Evolutionary conservation across 2,329 filamentous ascomycete genomes (phyloP), one percentile per base, ranked within the genome.

Genomic region (Trichoderma hamatum): DNA sequence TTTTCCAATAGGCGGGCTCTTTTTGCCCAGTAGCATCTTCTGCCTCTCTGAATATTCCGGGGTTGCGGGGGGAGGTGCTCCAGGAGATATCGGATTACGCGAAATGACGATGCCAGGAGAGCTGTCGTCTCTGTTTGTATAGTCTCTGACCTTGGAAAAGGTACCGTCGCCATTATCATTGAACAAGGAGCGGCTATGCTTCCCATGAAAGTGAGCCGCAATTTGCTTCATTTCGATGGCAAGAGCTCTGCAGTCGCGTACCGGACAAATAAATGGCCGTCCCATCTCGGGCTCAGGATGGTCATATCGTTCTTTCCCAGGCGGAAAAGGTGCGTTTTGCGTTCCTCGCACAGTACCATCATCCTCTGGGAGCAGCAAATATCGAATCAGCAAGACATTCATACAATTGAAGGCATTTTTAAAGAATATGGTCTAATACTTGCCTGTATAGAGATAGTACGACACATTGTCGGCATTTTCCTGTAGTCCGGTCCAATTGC

Each of bases 151-250:
- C 11, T 75, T 70, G 19, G 78, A 75, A 11, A 83, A 62, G 0
- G 81, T 83, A 3, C 81, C 81, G 11, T 83, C 81, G 3, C 73
- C 72, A 32, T 83, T 83, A 64, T 83, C 81, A 32, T 83, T 82
- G 56, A 81, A 75, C 14, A 55, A 30, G 11, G 19, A 10, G 34
- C 56, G 34, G 56, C 19, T 62, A 13, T 70, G 68, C 21, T 63
- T 61, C 16, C 68, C 68, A 32, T 70, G 68, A 51, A 70, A 70
- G 51, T 70, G 68, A 2, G 28, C n/a, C 21, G 56, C 72, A 5
- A 79, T 70, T 3, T 73, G 60, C 2, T 56, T 69, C 2, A 79
- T 61, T 2, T 16, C 69, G 5, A 60, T 34, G 24, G 80, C 77
- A 5, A 78, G 46, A 1, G 68, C 71, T 9, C 77, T 78, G 34